These are phyloP conservation scores for Hygrophila difformis DNA, from an alignment of 257 asterid species.

Conservation along the genomic window DNA sequence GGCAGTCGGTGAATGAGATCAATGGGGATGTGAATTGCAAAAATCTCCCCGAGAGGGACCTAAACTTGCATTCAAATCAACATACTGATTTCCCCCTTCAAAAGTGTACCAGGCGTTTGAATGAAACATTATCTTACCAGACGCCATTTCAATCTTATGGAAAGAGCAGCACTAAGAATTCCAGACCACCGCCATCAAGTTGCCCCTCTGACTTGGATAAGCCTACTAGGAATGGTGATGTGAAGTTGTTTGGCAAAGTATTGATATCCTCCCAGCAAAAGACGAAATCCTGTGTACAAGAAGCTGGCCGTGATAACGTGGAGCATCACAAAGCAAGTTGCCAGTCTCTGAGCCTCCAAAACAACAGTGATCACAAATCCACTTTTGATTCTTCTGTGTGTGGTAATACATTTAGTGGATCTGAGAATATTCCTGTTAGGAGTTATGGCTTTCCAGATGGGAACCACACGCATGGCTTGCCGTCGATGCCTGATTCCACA, in stretches of 20 bases:
- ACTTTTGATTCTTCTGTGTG: not conserved
- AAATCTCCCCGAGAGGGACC: slow-evolving; percentile 28
- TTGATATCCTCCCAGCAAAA: slow-evolving; percentile 50
- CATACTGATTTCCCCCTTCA: slow-evolving; percentile 34
- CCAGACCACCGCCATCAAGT: slow-evolving; percentile 25
- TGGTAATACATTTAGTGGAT: not conserved
- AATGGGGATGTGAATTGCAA: slow-evolving; percentile 31
- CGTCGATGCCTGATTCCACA: slow-evolving; percentile 51
- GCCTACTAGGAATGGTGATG: slow-evolving; percentile 61
- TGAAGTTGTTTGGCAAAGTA: slow-evolving; percentile 88
- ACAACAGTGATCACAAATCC: not conserved
- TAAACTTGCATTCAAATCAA: slow-evolving; percentile 22
- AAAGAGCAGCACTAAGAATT: slow-evolving; percentile 19
- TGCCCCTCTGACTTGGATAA: slow-evolving; percentile 48
- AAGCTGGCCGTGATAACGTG: slow-evolving; percentile 16
- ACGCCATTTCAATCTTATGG: slow-evolving; percentile 27
- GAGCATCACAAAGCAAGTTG: slow-evolving; percentile 28
- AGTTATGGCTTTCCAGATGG: not conserved
- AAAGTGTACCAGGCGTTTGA: slow-evolving; percentile 33
- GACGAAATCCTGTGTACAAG: slow-evolving; percentile 25
- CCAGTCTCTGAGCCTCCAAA: slow-evolving; percentile 13
- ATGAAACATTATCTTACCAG: slow-evolving; percentile 27
- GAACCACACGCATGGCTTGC: slow-evolving; percentile 15
- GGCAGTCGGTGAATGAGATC: slow-evolving; percentile 30
- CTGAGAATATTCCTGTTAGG: not conserved